phyloP scores from a whole-genome alignment of 768 basidiomycete species.

The Russula olivacea region DNA sequence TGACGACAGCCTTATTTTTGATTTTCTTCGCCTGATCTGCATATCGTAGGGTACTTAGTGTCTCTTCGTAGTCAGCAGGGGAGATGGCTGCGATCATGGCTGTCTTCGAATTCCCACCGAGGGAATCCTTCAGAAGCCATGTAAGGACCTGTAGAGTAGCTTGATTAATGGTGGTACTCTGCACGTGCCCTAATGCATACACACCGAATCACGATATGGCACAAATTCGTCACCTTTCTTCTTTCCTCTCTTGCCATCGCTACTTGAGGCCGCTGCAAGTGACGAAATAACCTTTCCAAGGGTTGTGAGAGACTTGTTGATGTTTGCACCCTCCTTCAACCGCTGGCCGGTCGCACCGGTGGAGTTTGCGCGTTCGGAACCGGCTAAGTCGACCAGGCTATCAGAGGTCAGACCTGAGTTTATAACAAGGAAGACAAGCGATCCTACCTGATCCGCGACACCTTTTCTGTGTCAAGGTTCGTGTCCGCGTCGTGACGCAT shows the following conservation, averaged over 20 bases:
- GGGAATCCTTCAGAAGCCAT: constrained; percentile 95
- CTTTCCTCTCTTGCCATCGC: constrained; percentile 56
- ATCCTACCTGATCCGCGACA: constrained; percentile 87
- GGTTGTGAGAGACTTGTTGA: constrained; percentile 97
- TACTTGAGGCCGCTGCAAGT: constrained; percentile 61
- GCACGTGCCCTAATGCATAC: constrained; percentile 29
- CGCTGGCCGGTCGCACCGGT: constrained; percentile 96
- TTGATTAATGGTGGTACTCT: background rate
- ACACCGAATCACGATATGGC: constrained; percentile 94
- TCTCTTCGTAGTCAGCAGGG: constrained; percentile 98
- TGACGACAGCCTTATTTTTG: constrained; percentile 98
- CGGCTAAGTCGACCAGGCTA: constrained; percentile 92
- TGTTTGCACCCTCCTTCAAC: constrained; percentile 96
- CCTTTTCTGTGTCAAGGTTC: constrained; percentile 93
- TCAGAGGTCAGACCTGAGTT: background rate
- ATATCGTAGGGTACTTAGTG: constrained; percentile 91
- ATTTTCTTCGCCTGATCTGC: constrained; percentile 99
- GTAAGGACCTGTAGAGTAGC: constrained; percentile 67
- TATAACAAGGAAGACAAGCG: background rate
- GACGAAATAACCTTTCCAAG: constrained; percentile 96
- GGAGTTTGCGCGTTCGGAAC: constrained; percentile 94
- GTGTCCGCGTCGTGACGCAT: constrained; percentile 79
- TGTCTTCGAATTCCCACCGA: constrained; percentile 96
- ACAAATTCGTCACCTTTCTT: constrained; percentile 91
- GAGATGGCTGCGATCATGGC: constrained; percentile 99